Percentiles rank a stretch among this genome's conserved stretches.
Conservation (phyloP, 2,329 filamentous ascomycete species). For the Penicillium frequentans region DNA sequence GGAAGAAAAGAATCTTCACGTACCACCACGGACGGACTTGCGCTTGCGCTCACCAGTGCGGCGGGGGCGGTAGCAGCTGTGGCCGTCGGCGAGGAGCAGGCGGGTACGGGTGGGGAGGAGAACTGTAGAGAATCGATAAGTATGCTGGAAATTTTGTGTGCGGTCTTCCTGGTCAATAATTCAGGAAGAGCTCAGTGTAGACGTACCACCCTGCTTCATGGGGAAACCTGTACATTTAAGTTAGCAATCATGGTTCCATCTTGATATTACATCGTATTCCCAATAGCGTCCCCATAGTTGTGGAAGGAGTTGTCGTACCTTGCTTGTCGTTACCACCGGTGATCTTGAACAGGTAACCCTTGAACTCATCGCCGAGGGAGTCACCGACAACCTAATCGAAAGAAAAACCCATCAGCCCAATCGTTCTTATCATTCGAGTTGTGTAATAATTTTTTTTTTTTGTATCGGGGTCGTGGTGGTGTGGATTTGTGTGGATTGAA, state of each 20-base stretch:
- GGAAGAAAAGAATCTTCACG: conserved; percentile 13
- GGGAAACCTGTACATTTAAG: conserved; percentile 68
- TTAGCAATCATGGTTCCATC: conserved; percentile 23
- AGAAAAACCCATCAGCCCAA: conserved; percentile 34
- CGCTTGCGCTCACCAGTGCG: conserved; percentile 98
- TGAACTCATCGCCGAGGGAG: conserved; percentile 97
- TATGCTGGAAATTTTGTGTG: conserved; percentile 15
- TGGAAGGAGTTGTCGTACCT: conserved; percentile 47
- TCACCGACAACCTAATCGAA: conserved; percentile 75
- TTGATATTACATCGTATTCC: background rate
- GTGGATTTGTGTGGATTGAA: conserved; percentile 9
- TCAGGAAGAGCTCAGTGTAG: conserved; percentile 19
- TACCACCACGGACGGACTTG: conserved; percentile 88
- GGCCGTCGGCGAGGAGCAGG: conserved; percentile 91
- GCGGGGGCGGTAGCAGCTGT: conserved; percentile 98
- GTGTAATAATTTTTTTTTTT: conserved; percentile 9
- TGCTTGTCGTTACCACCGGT: conserved; percentile 99
- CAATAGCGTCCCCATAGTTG: background rate
- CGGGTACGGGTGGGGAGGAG: conserved; percentile 97
- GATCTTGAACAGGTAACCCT: conserved; percentile 99
- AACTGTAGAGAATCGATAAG: conserved; percentile 47
- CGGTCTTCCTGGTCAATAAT: conserved; percentile 18
- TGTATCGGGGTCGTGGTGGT: conserved; percentile 3
- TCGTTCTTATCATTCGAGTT: conserved; percentile 18
- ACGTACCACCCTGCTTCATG: conserved; percentile 93